Conservation (phyloP, 768 basidiomycete species). For the Infundibulicybe gibba region DNA sequence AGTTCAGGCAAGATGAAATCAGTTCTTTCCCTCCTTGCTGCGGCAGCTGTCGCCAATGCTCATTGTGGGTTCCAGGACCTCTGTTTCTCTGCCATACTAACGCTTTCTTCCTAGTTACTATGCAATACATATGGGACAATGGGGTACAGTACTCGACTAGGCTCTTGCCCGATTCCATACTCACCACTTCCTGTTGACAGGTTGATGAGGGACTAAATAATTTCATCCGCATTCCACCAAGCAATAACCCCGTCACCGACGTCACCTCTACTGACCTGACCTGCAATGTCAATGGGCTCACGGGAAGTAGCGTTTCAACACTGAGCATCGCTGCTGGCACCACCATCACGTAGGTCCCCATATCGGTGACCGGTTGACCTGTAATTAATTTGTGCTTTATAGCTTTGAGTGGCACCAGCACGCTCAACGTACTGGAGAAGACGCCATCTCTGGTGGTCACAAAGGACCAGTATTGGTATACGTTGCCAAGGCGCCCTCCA, state of each 20-base stretch:
- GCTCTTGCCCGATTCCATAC: background rate
- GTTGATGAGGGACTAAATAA: conserved; percentile 43
- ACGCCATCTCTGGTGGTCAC: conserved; percentile 47
- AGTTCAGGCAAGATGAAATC: conserved; percentile 25
- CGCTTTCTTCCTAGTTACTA: conserved; percentile 28
- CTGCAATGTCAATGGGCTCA: conserved; percentile 48
- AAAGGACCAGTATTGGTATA: conserved; percentile 49
- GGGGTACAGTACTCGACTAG: conserved; percentile 23
- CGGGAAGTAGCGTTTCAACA: conserved; percentile 35
- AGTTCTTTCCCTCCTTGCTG: conserved; percentile 25
- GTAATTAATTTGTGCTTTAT: background rate
- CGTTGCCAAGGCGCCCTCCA: conserved; percentile 45
- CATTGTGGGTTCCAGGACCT: conserved; percentile 23
- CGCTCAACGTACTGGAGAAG: conserved; percentile 48
- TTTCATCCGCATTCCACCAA: conserved; percentile 44
- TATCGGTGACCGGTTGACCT: background rate
- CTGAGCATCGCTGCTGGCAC: conserved; percentile 38
- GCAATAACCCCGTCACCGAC: conserved; percentile 53
- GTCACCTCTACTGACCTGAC: conserved; percentile 50
- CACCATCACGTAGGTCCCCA: conserved; percentile 31
- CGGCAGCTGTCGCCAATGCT: conserved; percentile 32
- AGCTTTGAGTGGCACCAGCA: conserved; percentile 58
- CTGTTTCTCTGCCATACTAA: background rate
- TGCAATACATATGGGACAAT: conserved; percentile 51
- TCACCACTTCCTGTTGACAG: conserved; percentile 14